Evolutionary conservation across 129 eudicot genomes (phyloP).

Genomic region (Centaurea solstitialis): DNA sequence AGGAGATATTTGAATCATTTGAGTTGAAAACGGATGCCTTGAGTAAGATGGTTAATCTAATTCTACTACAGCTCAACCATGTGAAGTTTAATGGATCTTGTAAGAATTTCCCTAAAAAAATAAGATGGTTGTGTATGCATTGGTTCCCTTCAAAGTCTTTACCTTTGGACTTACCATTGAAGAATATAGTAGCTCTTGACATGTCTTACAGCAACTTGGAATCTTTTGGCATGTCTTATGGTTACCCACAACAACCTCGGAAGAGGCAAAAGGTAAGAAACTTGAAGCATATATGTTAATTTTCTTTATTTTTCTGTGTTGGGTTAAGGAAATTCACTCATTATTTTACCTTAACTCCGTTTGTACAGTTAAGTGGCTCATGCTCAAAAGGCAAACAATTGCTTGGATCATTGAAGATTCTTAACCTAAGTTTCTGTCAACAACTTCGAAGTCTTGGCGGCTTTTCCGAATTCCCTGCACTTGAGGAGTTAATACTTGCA

Average conservation of each 20-base stretch:
- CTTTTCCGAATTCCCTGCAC: conserved; percentile 22
- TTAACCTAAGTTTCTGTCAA: conserved; percentile 33
- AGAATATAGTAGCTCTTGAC: not conserved
- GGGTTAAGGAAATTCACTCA: not conserved
- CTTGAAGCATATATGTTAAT: not conserved
- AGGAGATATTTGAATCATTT: too few species aligned
- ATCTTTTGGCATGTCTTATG: not conserved
- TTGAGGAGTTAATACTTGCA: conserved; percentile 20
- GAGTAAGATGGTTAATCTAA: too few species aligned
- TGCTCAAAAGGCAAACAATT: not conserved
- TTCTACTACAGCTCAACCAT: too few species aligned
- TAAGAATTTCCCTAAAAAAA: not conserved
- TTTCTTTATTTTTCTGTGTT: not conserved
- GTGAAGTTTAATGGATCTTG: too few species aligned
- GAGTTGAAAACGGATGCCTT: too few species aligned
- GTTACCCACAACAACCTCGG: not conserved
- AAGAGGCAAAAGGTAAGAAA: not conserved
- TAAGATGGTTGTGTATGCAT: not conserved
- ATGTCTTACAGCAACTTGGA: not conserved
- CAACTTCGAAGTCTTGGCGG: conserved; percentile 6
- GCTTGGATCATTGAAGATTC: conserved; percentile 25
- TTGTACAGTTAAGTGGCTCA: not conserved
- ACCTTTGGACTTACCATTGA: not conserved
- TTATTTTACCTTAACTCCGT: not conserved
- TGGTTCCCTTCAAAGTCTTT: not conserved